Base-by-base conservation (phyloP, 2,329 filamentous ascomycete species). In the Botryotinia convoluta region DNA sequence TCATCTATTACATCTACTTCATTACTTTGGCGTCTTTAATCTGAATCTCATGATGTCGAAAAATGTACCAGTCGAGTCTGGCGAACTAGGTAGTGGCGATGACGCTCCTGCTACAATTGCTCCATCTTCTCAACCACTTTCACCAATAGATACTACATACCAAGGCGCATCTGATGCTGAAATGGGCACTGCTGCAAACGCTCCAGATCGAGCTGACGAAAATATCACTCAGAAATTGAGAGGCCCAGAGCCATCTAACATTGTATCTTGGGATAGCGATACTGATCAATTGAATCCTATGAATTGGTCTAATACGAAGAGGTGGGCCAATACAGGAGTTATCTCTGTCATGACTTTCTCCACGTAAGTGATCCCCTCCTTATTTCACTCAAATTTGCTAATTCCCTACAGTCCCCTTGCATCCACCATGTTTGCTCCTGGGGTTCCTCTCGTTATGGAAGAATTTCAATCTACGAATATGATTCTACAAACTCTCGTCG, bases 401-500 rank as follows among this genome's bases (percentile, higher is more conserved):
- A 65, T 37, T 12, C 18, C 20, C 44, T 14, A 39, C 35, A 81
- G 78, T 1, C 85, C 86, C 0, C 78, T 87, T 0, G 86, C 83
- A 8, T 85, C 84, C 16, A 84, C 84, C 3, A 85, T 85, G 78
- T 84, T 87, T 69, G 86, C 86, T 0, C 86, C 86, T 1, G 85
- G 83, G 4, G 83, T 87, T 0, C 83, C 83, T 0, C 75, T 84
- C 18, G 80, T 87, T 1, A 83, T 86, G 80, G 63, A 75, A 26
- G 84, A 86, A 3, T 87, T 88, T 75, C 59, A 83, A 22, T 83
- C 83, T 1, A 80, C 78, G 16, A 82, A 79, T 14, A 61, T 70
- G 72, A 81, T 20, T 75, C 82, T 92, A 2, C 87, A 85, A 1
- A 86, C 89, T 0, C 91, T 93, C 72, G 89, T 91, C 75, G 89